Evolutionary conservation across 2,329 filamentous ascomycete genomes (phyloP).

Genomic region (Aspergillus transmontanensis): DNA sequence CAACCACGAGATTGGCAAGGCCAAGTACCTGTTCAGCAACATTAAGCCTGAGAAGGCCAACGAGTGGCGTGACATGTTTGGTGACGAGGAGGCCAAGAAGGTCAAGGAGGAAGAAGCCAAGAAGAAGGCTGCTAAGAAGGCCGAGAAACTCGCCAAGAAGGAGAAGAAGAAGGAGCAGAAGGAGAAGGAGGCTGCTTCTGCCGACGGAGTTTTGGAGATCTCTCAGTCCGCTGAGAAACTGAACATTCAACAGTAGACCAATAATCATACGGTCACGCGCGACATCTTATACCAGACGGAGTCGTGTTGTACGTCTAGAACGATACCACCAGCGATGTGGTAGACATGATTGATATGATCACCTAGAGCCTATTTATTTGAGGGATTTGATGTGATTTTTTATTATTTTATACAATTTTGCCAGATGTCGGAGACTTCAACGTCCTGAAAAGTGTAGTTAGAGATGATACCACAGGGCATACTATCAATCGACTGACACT

Average conservation of each 20-base stretch:
- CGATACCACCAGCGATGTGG: background rate
- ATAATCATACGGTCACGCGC: background rate
- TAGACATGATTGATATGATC: constrained; percentile 1
- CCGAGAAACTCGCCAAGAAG: constrained; percentile 44
- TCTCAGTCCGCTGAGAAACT: background rate
- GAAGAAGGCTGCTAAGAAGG: constrained; percentile 42
- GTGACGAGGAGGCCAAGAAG: constrained; percentile 66
- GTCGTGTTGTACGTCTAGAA: background rate
- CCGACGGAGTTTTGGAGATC: background rate
- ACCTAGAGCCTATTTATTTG: background rate
- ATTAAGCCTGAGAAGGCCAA: constrained; percentile 81
- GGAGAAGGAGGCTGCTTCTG: constrained; percentile 4
- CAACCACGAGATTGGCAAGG: constrained; percentile 79
- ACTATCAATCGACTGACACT: background rate
- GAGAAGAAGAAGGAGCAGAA: constrained; percentile 15
- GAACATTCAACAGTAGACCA: constrained; percentile 1
- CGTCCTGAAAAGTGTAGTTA: background rate
- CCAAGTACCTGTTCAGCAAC: constrained; percentile 77
- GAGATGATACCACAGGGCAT: background rate
- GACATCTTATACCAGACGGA: background rate
- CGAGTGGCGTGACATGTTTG: constrained; percentile 79
- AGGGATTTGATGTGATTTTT: background rate
- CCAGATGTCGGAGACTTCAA: background rate
- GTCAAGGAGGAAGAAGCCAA: constrained; percentile 61
- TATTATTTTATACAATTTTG: background rate